Evolutionary conservation across 176 grass and related monocot genomes (phyloP).

Genomic region (Pontederia crassipes): DNA sequence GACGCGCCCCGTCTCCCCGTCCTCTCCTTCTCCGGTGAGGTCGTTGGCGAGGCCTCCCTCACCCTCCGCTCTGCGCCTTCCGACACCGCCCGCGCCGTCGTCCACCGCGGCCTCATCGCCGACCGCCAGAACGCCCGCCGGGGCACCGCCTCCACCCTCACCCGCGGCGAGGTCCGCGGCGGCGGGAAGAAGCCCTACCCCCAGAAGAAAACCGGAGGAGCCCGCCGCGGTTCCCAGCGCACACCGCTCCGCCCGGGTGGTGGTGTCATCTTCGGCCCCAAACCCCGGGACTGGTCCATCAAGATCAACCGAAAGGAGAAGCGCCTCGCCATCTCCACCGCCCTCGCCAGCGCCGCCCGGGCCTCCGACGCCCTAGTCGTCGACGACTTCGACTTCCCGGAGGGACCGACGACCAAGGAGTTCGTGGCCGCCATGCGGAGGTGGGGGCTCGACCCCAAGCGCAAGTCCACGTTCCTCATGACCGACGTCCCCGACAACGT

Average conservation of each 20-base stretch:
- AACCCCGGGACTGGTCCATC: conserved; percentile 93
- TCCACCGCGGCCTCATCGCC: conserved; percentile 80
- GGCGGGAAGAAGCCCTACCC: conserved; percentile 83
- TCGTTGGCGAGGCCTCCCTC: conserved; percentile 54
- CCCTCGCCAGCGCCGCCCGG: conserved; percentile 65
- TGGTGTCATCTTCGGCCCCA: conserved; percentile 88
- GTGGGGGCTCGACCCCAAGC: conserved; percentile 80
- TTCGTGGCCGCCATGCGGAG: conserved; percentile 71
- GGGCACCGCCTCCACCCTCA: conserved; percentile 89
- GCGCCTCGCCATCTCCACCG: conserved; percentile 82
- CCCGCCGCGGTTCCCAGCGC: conserved; percentile 63
- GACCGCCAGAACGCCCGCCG: conserved; percentile 89
- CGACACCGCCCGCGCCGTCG: conserved; percentile 67
- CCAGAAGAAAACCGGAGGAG: conserved; percentile 86
- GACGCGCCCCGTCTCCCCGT: conserved; percentile 61
- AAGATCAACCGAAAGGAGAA: conserved; percentile 99
- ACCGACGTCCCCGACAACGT: conserved; percentile 64
- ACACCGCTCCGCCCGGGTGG: conserved; percentile 93
- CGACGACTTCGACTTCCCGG: conserved; percentile 59
- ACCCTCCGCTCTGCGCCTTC: conserved; percentile 60
- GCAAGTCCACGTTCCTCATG: conserved; percentile 74
- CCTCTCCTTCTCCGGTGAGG: conserved; percentile 69
- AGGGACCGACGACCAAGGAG: conserved; percentile 54
- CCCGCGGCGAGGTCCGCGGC: conserved; percentile 69
- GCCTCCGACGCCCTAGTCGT: conserved; percentile 71